Base-by-base conservation (phyloP, 768 basidiomycete genomes). In the Tulasnella sp. region DNA sequence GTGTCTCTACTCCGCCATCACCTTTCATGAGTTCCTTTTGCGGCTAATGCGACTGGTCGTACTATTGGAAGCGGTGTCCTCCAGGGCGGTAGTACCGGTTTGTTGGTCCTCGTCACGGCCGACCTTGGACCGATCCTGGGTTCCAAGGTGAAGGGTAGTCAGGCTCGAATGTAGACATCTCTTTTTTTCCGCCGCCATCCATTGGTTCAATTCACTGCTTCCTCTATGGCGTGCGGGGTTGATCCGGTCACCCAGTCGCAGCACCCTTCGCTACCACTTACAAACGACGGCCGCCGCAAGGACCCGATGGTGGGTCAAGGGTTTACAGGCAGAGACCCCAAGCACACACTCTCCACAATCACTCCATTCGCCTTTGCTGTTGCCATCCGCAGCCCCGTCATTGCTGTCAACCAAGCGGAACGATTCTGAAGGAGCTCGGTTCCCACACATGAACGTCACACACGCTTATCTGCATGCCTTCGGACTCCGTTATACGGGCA, bases 401-500 rank as follows among this genome's bases (percentile, higher is more conserved):
- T 68, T 6, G 31, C 62, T 34, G 34, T 36, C 31, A 19, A 7
- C 31, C 14, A 14, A 27, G n/a, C 62, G 62, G 62, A 36, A 68
- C 18, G 62, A 19, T 14, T 68, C 31, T 68, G 62, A 68, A 31
- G 62, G 34, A 34, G 62, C 24, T 27, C 36, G 62, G 27, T 68
- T 68, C 62, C 62, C 62, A 68, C 62, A 27, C 62, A 27, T 34
- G 31, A 68, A 18, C 16, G n/a, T 68, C 62, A 27, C 62, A 27
- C 62, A 68, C 27, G 27, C 62, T 68, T 68, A 68, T 68, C 62
- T 68, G 16, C 62, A 68, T 68, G 62, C 27, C 62, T 68, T 68
- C 62, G 62, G 62, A 18, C 27, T 68, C 34, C 62, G 31, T 68
- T 68, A 36, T 27, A 68, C 27, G 34, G 62, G 62, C 5, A 10